phyloP scores from a whole-genome alignment of 202 grass and related monocot species.

The Setaria viridis region DNA sequence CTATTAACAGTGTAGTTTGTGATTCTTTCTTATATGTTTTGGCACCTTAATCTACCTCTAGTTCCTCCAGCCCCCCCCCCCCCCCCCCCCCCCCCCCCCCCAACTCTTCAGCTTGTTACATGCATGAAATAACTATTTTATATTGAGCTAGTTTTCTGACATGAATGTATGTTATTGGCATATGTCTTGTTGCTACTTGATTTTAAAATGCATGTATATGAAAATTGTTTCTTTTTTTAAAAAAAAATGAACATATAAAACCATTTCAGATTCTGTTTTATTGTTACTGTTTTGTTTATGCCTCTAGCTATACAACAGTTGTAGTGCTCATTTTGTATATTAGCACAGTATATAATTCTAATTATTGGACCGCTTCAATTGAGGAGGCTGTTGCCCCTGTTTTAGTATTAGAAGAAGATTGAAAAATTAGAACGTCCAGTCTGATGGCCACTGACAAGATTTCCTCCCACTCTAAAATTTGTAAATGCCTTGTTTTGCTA shows the following conservation, averaged over 20 bases:
- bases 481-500: constrained; percentile 17
- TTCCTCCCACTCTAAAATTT: constrained; percentile 24
- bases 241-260: background rate
- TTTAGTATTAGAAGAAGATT: background rate
- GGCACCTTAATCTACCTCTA: background rate
- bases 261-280: background rate
- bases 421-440: constrained; percentile 3
- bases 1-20: background rate
- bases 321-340: background rate
- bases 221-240: background rate
- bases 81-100: background rate
- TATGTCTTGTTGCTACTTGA: constrained; percentile 16
- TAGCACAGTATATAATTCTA: background rate
- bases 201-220: constrained; percentile 6
- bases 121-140: background rate
- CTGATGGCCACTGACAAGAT: background rate
- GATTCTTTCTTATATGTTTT: constrained; percentile 5
- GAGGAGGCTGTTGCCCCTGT: background rate
- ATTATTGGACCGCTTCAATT: background rate
- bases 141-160: background rate
- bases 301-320: background rate
- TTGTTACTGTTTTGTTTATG: constrained; percentile 4
- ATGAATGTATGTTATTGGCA: constrained; percentile 18
- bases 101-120: background rate
- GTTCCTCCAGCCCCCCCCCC: background rate